Conservation (phyloP, 108 stramenopile species). For the Fistulifera solaris region DNA sequence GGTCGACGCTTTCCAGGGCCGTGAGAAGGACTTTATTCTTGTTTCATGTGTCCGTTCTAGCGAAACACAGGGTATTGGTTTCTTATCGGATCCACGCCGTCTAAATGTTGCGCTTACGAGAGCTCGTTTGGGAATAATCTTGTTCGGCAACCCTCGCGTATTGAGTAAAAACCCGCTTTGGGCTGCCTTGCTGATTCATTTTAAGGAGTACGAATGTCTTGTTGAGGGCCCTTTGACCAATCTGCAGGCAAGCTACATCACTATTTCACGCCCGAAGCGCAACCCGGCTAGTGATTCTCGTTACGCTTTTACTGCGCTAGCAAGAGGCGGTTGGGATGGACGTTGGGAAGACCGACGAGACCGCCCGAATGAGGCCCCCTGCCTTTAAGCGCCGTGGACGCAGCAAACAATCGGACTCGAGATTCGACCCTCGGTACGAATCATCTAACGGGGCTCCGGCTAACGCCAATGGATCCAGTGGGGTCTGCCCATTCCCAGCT, state of each 20-base stretch:
- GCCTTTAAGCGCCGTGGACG: slow-evolving; percentile 46
- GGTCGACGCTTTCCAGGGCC: slow-evolving; percentile 98
- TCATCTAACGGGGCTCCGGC: slow-evolving; percentile 16
- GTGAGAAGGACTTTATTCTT: slow-evolving; percentile 97
- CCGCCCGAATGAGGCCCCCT: slow-evolving; percentile 28
- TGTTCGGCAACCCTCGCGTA: slow-evolving; percentile 94
- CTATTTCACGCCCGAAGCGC: slow-evolving; percentile 84
- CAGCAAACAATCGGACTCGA: slow-evolving; percentile 61
- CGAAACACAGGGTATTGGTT: slow-evolving; percentile 96
- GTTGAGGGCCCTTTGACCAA: slow-evolving; percentile 89
- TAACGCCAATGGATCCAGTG: slow-evolving; percentile 13
- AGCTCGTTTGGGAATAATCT: slow-evolving; percentile 88
- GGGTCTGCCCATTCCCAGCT: slow-evolving; percentile 70
- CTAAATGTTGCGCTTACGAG: slow-evolving; percentile 98
- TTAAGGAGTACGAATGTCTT: slow-evolving; percentile 86
- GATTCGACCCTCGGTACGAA: slow-evolving; percentile 78
- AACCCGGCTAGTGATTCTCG: slow-evolving; percentile 74
- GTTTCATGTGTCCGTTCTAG: slow-evolving; percentile 97
- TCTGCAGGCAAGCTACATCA: slow-evolving; percentile 87
- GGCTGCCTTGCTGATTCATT: slow-evolving; percentile 91
- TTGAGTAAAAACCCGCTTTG: slow-evolving; percentile 94
- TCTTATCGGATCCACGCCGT: slow-evolving; percentile 95
- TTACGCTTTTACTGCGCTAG: slow-evolving; percentile 84
- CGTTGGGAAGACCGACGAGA: slow-evolving; percentile 76
- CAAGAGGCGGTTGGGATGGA: slow-evolving; percentile 84